Conservation (phyloP, 108 stramenopile species). For the Discostella stelligeroides region DNA sequence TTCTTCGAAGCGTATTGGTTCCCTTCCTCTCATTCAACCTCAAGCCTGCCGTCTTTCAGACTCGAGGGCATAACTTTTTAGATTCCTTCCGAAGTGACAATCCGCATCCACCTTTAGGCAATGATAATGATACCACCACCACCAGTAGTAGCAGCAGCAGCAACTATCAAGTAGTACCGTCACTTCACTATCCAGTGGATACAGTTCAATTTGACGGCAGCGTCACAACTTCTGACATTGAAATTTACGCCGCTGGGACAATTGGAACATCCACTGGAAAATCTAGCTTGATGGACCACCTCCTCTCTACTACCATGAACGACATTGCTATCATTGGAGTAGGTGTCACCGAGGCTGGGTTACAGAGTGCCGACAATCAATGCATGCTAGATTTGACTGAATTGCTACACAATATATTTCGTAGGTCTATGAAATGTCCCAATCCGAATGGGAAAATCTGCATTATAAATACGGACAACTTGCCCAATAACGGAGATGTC, state of each 20-base stretch:
- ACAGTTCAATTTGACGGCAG: constrained; percentile 64
- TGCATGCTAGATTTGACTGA: constrained; percentile 76
- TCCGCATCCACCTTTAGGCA: no score
- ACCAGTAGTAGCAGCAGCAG: background rate
- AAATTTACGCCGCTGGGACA: constrained; percentile 66
- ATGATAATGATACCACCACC: constrained; percentile 7
- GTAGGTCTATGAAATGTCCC: constrained; percentile 13
- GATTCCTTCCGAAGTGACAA: constrained; percentile 46
- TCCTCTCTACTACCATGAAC: constrained; percentile 33
- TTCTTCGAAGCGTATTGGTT: constrained; percentile 85
- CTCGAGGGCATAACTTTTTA: constrained; percentile 73
- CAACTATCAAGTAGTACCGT: constrained; percentile 2
- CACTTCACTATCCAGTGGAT: constrained; percentile 63
- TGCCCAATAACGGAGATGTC: constrained; percentile 79
- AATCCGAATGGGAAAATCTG: constrained; percentile 54
- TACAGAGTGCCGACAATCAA: constrained; percentile 57
- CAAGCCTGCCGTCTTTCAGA: constrained; percentile 69
- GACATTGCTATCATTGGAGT: constrained; percentile 68
- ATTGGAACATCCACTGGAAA: constrained; percentile 61
- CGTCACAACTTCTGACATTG: constrained; percentile 48
- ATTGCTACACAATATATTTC: constrained; percentile 39
- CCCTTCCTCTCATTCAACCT: constrained; percentile 57
- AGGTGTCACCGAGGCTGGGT: constrained; percentile 90
- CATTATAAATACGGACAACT: constrained; percentile 89
- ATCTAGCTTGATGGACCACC: constrained; percentile 42